Evolutionary conservation across 2,329 filamentous ascomycete species (phyloP).

Genomic region (Diaporthe velutina): DNA sequence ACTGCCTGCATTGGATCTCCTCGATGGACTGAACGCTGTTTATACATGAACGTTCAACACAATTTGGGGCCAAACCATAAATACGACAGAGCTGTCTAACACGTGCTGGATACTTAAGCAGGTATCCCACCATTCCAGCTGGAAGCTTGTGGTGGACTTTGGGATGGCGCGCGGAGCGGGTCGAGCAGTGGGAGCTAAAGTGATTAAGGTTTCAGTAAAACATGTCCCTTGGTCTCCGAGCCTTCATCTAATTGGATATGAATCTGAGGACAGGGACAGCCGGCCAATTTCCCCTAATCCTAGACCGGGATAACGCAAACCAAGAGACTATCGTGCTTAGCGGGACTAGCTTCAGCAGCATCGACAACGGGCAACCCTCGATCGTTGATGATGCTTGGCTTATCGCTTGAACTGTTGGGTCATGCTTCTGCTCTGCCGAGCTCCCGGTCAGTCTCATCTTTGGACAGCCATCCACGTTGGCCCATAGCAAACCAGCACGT

Average conservation of each 20-base stretch:
- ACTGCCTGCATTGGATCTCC: too few relatives aligned
- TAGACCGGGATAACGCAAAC: neutral
- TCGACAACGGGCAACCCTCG: neutral
- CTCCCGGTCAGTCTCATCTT: neutral
- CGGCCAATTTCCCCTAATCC: neutral
- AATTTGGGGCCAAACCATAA: neutral
- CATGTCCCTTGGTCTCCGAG: neutral
- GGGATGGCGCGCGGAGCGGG: constrained; percentile 16
- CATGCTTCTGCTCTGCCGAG: constrained; percentile 1
- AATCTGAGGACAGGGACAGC: neutral
- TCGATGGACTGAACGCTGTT: too few relatives aligned
- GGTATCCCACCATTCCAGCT: neutral
- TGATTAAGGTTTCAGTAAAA: constrained; percentile 7
- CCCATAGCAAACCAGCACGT: neutral
- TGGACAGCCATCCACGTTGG: neutral
- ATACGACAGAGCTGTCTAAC: neutral
- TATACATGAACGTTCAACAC: neutral
- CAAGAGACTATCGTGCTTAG: neutral
- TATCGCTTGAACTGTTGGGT: neutral
- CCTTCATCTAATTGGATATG: neutral
- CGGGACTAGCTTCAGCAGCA: neutral
- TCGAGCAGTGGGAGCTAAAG: neutral
- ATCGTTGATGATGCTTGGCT: neutral
- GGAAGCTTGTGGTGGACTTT: constrained; percentile 2
- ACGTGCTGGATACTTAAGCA: too few relatives aligned